Evolutionary conservation across 2,329 filamentous ascomycete species (phyloP).

Genomic region (Bipolaris zeicola): DNA sequence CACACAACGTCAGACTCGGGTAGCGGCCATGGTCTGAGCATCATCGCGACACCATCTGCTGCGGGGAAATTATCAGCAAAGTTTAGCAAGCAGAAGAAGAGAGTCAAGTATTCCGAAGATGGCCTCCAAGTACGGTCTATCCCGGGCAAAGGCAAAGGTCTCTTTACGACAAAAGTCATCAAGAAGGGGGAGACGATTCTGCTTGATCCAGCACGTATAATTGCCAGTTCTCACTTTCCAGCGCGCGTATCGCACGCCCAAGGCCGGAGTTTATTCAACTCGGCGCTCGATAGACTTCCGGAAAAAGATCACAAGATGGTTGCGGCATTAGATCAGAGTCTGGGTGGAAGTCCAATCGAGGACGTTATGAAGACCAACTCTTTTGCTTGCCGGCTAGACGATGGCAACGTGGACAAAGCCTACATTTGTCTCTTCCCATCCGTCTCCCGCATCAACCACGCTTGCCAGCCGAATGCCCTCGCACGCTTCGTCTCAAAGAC

Average conservation of each 20-base stretch:
- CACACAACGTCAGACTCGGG: slow-evolving; percentile 22
- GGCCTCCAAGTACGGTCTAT: slow-evolving; percentile 23
- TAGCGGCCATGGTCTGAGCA: slow-evolving; percentile 24
- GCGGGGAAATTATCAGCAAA: slow-evolving; percentile 19
- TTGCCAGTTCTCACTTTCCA: slow-evolving; percentile 29
- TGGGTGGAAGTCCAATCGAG: slow-evolving; percentile 22
- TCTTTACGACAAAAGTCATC: slow-evolving; percentile 23
- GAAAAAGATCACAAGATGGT: slow-evolving; percentile 12
- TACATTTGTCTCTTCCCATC: slow-evolving; percentile 34
- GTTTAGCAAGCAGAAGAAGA: slow-evolving; percentile 10
- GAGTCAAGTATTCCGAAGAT: background rate
- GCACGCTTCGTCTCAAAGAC: slow-evolving; percentile 27
- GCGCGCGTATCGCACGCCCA: slow-evolving; percentile 13
- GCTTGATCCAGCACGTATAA: slow-evolving; percentile 27
- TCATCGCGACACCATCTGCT: slow-evolving; percentile 27
- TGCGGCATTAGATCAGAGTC: slow-evolving; percentile 22
- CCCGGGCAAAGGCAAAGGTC: slow-evolving; percentile 32
- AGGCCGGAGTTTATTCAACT: slow-evolving; percentile 21
- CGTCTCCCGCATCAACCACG: slow-evolving; percentile 33
- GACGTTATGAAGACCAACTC: slow-evolving; percentile 33
- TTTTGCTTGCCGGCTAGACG: slow-evolving; percentile 29
- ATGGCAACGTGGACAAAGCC: slow-evolving; percentile 25
- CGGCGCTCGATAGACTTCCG: slow-evolving; percentile 17
- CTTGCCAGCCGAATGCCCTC: slow-evolving; percentile 31
- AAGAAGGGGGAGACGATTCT: slow-evolving; percentile 24